phyloP scores from a whole-genome alignment of 1,139 yeast species.

The Debaryomycetaceae sp. region DNA sequence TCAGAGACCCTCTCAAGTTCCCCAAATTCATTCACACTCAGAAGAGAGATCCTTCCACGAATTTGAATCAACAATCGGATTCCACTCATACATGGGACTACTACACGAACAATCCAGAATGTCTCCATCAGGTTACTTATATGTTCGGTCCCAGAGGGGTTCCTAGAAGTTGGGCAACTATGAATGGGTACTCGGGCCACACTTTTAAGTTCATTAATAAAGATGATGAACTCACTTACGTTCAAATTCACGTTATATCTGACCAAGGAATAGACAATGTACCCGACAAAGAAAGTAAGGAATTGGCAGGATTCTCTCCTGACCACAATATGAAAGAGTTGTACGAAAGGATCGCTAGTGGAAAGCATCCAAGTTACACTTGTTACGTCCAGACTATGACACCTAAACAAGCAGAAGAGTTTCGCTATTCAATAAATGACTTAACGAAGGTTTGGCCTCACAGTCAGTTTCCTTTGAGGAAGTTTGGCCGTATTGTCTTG shows the following conservation, averaged over 20 bases:
- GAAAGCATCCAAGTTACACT: constrained; percentile 63
- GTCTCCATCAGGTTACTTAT: constrained; percentile 59
- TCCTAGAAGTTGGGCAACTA: constrained; percentile 59
- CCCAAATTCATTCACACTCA: constrained; percentile 61
- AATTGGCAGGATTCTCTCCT: constrained; percentile 57
- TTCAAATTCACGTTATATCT: constrained; percentile 60
- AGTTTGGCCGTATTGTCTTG: constrained; percentile 52
- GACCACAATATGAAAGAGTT: constrained; percentile 60
- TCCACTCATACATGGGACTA: constrained; percentile 69
- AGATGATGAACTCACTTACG: constrained; percentile 62
- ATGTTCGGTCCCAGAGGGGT: constrained; percentile 73
- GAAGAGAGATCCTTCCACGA: constrained; percentile 60
- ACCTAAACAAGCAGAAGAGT: constrained; percentile 61
- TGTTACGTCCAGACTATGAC: constrained; percentile 72
- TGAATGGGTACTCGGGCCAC: constrained; percentile 79
- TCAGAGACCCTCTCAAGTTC: constrained; percentile 59
- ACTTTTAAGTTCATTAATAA: constrained; percentile 67
- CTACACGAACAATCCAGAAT: constrained; percentile 58
- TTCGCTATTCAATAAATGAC: constrained; percentile 60
- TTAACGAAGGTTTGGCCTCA: constrained; percentile 67
- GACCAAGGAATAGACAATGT: constrained; percentile 63
- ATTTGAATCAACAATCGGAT: constrained; percentile 40
- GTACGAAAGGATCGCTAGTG: constrained; percentile 53
- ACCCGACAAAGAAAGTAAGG: constrained; percentile 53
- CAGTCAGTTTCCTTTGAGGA: constrained; percentile 53